A percentile compares a stretch with the other conserved stretches of the same genome.
Evolutionary conservation across 805 yeast species (phyloP).

Genomic region (Torulaspora gathmanii): DNA sequence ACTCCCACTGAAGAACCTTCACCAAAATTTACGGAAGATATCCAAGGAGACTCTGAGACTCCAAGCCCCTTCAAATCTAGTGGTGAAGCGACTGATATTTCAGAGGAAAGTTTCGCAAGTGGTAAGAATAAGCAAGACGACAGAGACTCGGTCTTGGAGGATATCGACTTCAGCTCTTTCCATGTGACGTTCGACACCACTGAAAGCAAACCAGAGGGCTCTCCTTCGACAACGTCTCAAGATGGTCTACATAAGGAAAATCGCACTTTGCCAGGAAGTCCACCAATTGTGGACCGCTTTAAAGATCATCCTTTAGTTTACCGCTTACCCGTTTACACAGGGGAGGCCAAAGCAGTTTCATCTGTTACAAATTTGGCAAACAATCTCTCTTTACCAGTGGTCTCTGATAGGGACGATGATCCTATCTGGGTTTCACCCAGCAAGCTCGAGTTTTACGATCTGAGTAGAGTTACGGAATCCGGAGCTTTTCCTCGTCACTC

Average conservation of each 20-base stretch:
- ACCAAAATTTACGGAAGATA: slow-evolving; percentile 3
- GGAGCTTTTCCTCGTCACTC: not conserved
- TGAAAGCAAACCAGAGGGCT: slow-evolving; percentile 8
- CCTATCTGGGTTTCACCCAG: slow-evolving; percentile 37
- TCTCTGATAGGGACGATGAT: slow-evolving; percentile 21
- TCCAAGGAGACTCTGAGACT: slow-evolving; percentile 5
- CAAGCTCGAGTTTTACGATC: slow-evolving; percentile 26
- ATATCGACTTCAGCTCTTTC: slow-evolving; percentile 34
- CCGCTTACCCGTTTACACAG: slow-evolving; percentile 10
- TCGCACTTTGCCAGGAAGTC: not conserved
- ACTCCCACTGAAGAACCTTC: slow-evolving; percentile 14
- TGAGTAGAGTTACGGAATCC: slow-evolving; percentile 11
- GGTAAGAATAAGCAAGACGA: slow-evolving; percentile 1
- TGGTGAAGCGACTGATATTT: slow-evolving; percentile 11
- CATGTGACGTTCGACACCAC: slow-evolving; percentile 30
- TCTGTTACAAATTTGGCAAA: slow-evolving; percentile 2
- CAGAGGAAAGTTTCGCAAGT: slow-evolving; percentile 8
- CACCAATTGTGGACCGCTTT: not conserved
- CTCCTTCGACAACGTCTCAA: not conserved
- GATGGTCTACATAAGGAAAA: not conserved
- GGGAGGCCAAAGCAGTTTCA: not conserved
- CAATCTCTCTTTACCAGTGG: slow-evolving; percentile 5
- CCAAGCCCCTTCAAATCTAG: slow-evolving; percentile 9
- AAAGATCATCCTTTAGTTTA: slow-evolving; percentile 13
- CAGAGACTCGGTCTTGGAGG: slow-evolving; percentile 20